Conservation (phyloP, 2,329 filamentous ascomycete species). For the Nothopassalora personata region DNA sequence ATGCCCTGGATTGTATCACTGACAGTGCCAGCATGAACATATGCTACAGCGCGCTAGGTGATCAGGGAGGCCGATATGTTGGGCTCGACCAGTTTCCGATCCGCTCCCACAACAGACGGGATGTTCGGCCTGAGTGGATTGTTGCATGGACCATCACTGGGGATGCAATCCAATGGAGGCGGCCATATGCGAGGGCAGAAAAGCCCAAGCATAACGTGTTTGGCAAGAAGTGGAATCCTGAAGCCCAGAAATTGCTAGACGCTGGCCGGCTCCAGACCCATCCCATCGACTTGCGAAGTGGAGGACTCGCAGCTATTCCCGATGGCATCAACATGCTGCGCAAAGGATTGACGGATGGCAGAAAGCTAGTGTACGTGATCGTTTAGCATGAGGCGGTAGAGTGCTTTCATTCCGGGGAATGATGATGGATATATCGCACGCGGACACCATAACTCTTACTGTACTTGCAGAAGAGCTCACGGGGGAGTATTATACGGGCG, state of each 20-base stretch:
- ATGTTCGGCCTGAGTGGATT: conserved; percentile 19
- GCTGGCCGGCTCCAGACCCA: conserved; percentile 10
- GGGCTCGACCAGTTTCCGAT: conserved; percentile 19
- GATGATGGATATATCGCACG: no score
- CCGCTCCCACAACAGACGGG: conserved; percentile 13
- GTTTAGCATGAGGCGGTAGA: conserved; percentile 4
- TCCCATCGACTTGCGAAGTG: conserved; percentile 14
- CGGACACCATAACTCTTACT: no score
- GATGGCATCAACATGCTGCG: conserved; percentile 14
- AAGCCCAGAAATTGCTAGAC: conserved; percentile 15
- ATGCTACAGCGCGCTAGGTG: conserved; percentile 16
- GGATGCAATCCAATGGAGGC: conserved; percentile 14
- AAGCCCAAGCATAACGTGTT: conserved; percentile 15
- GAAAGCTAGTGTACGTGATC: conserved; percentile 17
- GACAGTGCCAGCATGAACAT: conserved; percentile 18
- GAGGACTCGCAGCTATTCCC: conserved; percentile 12
- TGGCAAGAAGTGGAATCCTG: conserved; percentile 12
- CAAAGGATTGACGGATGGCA: conserved; percentile 13
- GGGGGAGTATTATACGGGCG: no score
- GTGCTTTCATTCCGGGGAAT: no score
- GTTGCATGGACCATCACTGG: conserved; percentile 17
- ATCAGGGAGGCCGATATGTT: conserved; percentile 16
- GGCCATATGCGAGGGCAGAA: conserved; percentile 13
- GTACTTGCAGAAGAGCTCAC: no score
- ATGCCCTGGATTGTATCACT: conserved; percentile 17